phyloP scores from a whole-genome alignment of 768 basidiomycete genomes.

The Candolleomyces efflorescens region DNA sequence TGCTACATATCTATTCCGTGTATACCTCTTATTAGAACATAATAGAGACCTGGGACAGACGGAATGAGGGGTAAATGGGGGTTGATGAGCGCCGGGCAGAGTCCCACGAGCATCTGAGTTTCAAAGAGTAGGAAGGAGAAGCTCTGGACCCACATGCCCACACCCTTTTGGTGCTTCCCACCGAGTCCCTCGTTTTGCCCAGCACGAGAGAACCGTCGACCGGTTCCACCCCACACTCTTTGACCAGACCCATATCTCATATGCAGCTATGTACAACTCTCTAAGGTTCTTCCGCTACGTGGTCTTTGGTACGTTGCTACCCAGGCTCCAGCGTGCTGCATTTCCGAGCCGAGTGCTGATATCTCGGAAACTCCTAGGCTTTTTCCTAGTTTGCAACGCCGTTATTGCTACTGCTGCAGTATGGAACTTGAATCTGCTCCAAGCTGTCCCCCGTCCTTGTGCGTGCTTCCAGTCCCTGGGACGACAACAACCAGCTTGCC shows the following conservation, averaged over 20 bases:
- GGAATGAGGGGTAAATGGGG: background rate
- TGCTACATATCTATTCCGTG: too few species aligned
- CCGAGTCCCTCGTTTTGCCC: background rate
- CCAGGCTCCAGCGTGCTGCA: background rate
- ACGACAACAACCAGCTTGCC: background rate
- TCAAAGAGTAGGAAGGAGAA: background rate
- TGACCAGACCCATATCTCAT: conserved; percentile 6
- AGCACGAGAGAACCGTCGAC: conserved; percentile 24
- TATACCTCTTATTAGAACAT: too few species aligned
- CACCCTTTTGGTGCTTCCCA: too few species aligned
- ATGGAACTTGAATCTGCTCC: conserved; percentile 60
- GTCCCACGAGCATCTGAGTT: conserved; percentile 6
- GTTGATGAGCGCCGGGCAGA: background rate
- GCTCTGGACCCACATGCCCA: too few species aligned
- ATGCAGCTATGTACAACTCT: conserved; percentile 12
- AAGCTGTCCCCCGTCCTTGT: conserved; percentile 8
- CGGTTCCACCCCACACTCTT: conserved; percentile 29
- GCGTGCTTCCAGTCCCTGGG: background rate
- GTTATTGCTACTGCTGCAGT: conserved; percentile 61
- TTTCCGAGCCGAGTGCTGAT: background rate
- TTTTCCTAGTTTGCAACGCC: conserved; percentile 63
- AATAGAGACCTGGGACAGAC: too few species aligned
- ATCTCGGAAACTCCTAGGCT: conserved; percentile 29
- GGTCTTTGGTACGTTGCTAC: conserved; percentile 48
- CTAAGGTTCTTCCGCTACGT: conserved; percentile 53